Evolutionary conservation across 495 filamentous ascomycete genomes (phyloP), one percentile per base, ranked within the genome.

Genomic region (Talaromyces stipitatus): DNA sequence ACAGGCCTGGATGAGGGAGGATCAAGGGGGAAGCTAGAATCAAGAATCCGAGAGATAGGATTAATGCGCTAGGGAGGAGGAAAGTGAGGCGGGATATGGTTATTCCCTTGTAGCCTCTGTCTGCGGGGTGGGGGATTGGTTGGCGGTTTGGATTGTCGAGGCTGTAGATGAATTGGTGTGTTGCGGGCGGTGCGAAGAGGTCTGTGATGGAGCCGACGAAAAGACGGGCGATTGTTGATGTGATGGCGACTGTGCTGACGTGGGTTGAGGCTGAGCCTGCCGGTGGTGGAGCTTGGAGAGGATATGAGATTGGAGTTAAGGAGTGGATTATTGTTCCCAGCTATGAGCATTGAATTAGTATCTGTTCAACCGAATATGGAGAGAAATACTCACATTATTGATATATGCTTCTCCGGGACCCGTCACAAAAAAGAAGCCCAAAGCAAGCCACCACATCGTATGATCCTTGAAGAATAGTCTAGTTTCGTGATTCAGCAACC

Each of bases 341-440:
- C 80, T 83, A 58, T 22, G 57, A 45, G 18, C 14, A 41, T 29
- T 43, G 5, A 28, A 7, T 61, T 4, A 22, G 23, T 2, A 11
- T 20, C 23, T 52, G 22, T 23, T 9, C 2, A 47, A 16, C 22
- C 3, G 14, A 9, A 36, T 11, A 14, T 61, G 22, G 22, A 54
- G n/a, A 28, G 24, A 33, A 28, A 18, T 3, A 63, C 61, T 11
- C 60, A 82, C 80, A 62, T 98, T 98, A 73, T 97, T 98, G 64
- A 97, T 91, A 70, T 96, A 98, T 8, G 91, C 86, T 75, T 98
- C 94, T 18, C 92, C 92, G 0, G 94, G 92, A 3, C 94, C 94
- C 51, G 88, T 90, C 58, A 95, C 89, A 60, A 97, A 78, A 79
- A 97, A 95, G 73, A 98, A 95, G 22, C 92, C 94, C 2, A 85